phyloP scores from a whole-genome alignment of 148 eudicot species.

The Vaccinium darrowii region DNA sequence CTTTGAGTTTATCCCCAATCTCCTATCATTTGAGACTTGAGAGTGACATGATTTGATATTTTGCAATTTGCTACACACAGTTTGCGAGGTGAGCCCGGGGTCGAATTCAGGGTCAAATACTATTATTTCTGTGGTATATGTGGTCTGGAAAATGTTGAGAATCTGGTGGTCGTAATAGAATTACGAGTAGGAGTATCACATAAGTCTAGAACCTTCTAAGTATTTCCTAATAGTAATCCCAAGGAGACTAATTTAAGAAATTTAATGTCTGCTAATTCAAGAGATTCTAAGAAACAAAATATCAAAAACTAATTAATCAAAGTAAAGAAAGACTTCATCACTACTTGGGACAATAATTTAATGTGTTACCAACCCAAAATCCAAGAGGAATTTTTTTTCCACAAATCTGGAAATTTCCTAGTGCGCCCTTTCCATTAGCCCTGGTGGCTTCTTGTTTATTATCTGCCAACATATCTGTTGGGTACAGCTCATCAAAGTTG shows the following conservation, averaged over 20 bases:
- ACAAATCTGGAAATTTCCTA: conserved; percentile 62
- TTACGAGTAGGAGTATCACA: background rate
- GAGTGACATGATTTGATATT: background rate
- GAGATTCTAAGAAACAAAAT: background rate
- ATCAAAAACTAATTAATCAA: background rate
- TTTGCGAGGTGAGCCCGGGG: background rate
- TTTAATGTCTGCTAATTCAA: background rate
- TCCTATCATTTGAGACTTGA: background rate
- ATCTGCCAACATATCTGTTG: conserved; percentile 39
- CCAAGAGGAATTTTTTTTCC: conserved; percentile 94
- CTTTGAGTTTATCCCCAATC: background rate
- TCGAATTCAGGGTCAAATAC: background rate
- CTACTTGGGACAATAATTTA: background rate
- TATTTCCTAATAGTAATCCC: background rate
- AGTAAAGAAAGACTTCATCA: background rate
- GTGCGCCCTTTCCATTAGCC: conserved; percentile 36
- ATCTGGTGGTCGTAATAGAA: background rate
- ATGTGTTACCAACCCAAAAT: conserved; percentile 63
- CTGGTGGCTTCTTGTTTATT: conserved; percentile 36
- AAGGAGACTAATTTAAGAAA: background rate
- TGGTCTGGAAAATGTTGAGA: background rate
- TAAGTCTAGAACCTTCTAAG: background rate
- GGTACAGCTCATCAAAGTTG: conserved; percentile 74
- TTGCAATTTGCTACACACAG: background rate
- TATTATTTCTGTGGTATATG: background rate